Percentiles rank a stretch among this genome's conserved stretches.
Evolutionary conservation across 1,284 basidiomycete species (phyloP).

Genomic region (Moniliophthora roreri): DNA sequence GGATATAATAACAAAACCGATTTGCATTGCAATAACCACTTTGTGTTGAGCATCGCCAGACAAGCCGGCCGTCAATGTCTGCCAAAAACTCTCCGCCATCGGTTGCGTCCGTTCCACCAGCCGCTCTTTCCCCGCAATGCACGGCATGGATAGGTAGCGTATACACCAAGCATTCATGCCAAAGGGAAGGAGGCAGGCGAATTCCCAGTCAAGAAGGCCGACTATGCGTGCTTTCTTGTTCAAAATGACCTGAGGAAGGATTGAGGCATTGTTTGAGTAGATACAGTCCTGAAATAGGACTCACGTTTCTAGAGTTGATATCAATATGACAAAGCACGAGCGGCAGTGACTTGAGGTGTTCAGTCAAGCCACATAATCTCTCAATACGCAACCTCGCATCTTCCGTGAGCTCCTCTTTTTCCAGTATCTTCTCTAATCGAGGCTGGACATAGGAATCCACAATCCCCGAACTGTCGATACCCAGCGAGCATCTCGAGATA

Average conservation of each 20-base stretch:
- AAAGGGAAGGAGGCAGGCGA: constrained; percentile 4
- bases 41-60: background rate
- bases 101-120: background rate
- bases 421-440: background rate
- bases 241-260: background rate
- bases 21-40: constrained; percentile 6
- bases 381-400: constrained; percentile 2
- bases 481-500: background rate
- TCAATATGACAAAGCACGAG: constrained; percentile 7
- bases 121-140: background rate
- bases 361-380: background rate
- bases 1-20: constrained; percentile 1
- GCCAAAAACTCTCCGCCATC: constrained; percentile 5
- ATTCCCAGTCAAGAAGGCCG: constrained; percentile 7
- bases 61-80: background rate
- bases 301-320: constrained; percentile 6
- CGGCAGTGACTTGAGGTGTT: background rate
- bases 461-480: background rate
- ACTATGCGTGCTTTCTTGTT: constrained; percentile 2
- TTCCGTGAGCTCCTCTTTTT: background rate
- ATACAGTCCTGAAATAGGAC: background rate
- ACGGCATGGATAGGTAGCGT: constrained; percentile 1
- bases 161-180: constrained; percentile 9
- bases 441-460: background rate
- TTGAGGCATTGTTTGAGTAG: background rate